A percentile compares a stretch with the other conserved stretches of the same genome.
Conservation (phyloP, 176 grass and related monocot species). For the Guadua angustifolia region DNA sequence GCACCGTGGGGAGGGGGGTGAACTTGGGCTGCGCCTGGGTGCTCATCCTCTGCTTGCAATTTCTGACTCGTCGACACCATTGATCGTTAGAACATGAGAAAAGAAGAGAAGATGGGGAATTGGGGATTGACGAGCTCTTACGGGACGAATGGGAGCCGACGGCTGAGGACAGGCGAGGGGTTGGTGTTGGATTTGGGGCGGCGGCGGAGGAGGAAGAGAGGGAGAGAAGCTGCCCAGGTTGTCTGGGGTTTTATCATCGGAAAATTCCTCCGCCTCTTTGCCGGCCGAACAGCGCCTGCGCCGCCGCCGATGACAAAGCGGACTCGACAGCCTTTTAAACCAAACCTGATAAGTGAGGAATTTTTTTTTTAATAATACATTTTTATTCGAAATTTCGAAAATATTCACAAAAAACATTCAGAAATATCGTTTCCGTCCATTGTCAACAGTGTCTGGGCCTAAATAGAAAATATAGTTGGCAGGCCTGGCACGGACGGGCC, state of each 20-base stretch:
- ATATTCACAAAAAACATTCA: too few species aligned
- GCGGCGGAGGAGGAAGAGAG: slow-evolving; percentile 39
- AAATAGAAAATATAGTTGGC: too few species aligned
- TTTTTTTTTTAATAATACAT: too few species aligned
- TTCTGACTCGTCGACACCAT: slow-evolving; percentile 36
- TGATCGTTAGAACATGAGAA: slow-evolving; percentile 33
- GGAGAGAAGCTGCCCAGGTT: slow-evolving; percentile 39
- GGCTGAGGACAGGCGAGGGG: neutral
- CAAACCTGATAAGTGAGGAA: slow-evolving; percentile 12
- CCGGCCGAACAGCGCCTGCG: neutral
- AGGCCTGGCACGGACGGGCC: too few species aligned
- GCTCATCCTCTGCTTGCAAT: slow-evolving; percentile 68
- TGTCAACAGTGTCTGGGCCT: too few species aligned
- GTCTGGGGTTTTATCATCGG: slow-evolving; percentile 54
- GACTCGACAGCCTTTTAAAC: neutral
- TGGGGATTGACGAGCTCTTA: slow-evolving; percentile 18
- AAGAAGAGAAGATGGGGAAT: neutral
- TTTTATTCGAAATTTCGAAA: too few species aligned
- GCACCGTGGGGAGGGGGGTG: slow-evolving; percentile 49
- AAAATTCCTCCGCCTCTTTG: neutral
- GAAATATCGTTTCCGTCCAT: too few species aligned
- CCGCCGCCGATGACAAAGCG: slow-evolving; percentile 16
- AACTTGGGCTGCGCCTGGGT: slow-evolving; percentile 60
- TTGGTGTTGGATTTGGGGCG: neutral
- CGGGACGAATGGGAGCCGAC: slow-evolving; percentile 43